Conservation (phyloP, 805 yeast genomes). For the Nakazawaea siamensis region DNA sequence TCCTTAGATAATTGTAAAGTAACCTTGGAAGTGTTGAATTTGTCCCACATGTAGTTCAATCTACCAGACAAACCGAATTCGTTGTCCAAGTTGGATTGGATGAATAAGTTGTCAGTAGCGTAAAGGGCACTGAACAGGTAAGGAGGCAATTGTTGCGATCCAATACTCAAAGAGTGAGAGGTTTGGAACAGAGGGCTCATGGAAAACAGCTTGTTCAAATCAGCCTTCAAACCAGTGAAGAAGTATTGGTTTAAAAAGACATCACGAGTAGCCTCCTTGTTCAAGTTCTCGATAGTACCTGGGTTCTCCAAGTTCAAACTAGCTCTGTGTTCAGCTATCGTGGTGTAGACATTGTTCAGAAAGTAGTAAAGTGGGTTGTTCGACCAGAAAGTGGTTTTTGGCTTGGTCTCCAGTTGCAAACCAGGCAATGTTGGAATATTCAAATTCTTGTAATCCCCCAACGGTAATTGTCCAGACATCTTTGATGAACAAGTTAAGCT, state of each 20-base stretch:
- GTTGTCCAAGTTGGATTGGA: constrained; percentile 89
- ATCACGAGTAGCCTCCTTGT: constrained; percentile 90
- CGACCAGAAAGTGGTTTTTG: constrained; percentile 60
- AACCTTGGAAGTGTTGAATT: constrained; percentile 67
- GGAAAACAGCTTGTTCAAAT: constrained; percentile 83
- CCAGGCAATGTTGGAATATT: constrained; percentile 50
- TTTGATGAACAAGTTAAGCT: no score
- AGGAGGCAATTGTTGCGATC: constrained; percentile 78
- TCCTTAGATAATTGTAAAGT: constrained; percentile 82
- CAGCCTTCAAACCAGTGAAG: constrained; percentile 95
- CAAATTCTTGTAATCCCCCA: constrained; percentile 55
- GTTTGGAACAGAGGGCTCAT: constrained; percentile 95
- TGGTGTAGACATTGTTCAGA: constrained; percentile 65
- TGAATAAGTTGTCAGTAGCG: constrained; percentile 76
- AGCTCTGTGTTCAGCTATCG: constrained; percentile 69
- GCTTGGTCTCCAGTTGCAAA: constrained; percentile 43
- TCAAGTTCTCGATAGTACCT: constrained; percentile 88
- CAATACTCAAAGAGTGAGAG: constrained; percentile 86
- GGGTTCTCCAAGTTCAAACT: constrained; percentile 83
- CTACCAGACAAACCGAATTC: constrained; percentile 83
- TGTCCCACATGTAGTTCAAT: constrained; percentile 85
- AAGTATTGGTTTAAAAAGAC: constrained; percentile 84
- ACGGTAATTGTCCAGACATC: constrained; percentile 27
- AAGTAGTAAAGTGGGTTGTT: constrained; percentile 78
- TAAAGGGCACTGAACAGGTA: constrained; percentile 87